Evolutionary conservation across 2,329 filamentous ascomycete genomes (phyloP).

Genomic region (Metarhizium guizhouense): DNA sequence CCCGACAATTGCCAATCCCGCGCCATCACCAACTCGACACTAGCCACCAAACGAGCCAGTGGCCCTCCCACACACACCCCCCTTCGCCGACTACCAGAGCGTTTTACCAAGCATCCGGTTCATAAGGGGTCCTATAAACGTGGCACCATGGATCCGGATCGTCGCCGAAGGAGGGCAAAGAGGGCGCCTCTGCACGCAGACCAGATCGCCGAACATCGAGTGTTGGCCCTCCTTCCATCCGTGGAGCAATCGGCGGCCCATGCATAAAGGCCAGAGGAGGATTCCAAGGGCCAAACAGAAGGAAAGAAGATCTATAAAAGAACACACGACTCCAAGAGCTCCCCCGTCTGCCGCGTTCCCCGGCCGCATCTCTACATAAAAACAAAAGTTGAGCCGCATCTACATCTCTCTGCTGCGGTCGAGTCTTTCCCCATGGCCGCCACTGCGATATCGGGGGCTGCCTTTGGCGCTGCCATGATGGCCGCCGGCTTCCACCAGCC

Average conservation of each 20-base stretch:
- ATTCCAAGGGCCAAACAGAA: neutral
- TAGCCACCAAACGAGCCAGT: neutral
- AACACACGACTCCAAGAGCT: neutral
- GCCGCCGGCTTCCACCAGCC: constrained; percentile 53
- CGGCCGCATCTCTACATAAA: neutral
- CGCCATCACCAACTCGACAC: neutral
- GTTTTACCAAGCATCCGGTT: neutral
- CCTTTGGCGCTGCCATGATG: constrained; percentile 53
- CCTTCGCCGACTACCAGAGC: neutral
- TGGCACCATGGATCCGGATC: neutral
- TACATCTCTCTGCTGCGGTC: no score
- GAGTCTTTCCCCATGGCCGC: neutral
- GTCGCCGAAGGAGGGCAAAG: neutral
- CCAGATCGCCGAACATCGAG: neutral
- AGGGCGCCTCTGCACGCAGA: neutral
- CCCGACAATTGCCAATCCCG: constrained; percentile 2
- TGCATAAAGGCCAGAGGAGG: no score
- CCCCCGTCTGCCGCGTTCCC: no score
- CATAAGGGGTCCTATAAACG: neutral
- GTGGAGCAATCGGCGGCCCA: neutral
- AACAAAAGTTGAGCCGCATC: neutral
- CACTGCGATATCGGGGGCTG: constrained; percentile 35
- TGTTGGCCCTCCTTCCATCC: neutral
- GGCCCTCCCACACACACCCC: neutral
- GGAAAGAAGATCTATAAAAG: neutral